A percentile compares a stretch with the other conserved stretches of the same genome.
Conservation (phyloP, 306 rosid genomes). For the Clitoria ternatea region DNA sequence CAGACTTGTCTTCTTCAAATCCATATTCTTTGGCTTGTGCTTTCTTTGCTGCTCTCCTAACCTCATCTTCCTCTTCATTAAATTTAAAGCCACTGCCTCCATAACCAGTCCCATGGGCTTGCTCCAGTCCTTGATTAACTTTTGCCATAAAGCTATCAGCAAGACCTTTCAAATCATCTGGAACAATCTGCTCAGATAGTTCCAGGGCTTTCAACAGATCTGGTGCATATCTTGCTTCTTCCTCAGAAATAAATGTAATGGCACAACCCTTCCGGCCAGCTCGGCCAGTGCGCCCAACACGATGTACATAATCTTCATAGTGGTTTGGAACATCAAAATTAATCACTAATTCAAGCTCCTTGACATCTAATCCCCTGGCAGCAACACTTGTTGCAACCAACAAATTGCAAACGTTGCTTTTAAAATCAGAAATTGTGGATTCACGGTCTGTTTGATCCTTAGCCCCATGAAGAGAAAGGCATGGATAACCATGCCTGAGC, state of each 20-base stretch:
- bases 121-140: slow-evolving; percentile 85
- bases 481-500: slow-evolving; percentile 85
- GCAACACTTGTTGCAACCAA: slow-evolving; percentile 87
- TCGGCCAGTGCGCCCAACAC: slow-evolving; percentile 94
- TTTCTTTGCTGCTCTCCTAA: slow-evolving; percentile 92
- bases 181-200: slow-evolving; percentile 89
- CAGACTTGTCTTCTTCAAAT: slow-evolving; percentile 93
- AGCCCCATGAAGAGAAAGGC: slow-evolving; percentile 90
- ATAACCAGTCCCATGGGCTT: slow-evolving; percentile 92
- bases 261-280: slow-evolving; percentile 96
- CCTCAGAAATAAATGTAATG: slow-evolving; percentile 85
- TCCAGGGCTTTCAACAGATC: slow-evolving; percentile 88
- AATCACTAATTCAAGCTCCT: slow-evolving; percentile 91
- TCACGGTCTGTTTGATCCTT: slow-evolving; percentile 95
- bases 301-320: slow-evolving; percentile 95
- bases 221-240: slow-evolving; percentile 85
- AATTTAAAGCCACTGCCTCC: slow-evolving; percentile 98
- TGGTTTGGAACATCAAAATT: slow-evolving; percentile 92
- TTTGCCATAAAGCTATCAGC: slow-evolving; percentile 72
- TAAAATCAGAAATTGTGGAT: slow-evolving; percentile 86
- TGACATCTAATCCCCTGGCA: slow-evolving; percentile 91
- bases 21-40: slow-evolving; percentile 97
- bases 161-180: slow-evolving; percentile 78
- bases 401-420: slow-evolving; percentile 83
- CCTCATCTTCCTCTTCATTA: slow-evolving; percentile 96